Evolutionary conservation across 78 protist species (phyloP), one percentile per base, ranked within the genome.

Genomic region (Tieghemostelium lacteum): DNA sequence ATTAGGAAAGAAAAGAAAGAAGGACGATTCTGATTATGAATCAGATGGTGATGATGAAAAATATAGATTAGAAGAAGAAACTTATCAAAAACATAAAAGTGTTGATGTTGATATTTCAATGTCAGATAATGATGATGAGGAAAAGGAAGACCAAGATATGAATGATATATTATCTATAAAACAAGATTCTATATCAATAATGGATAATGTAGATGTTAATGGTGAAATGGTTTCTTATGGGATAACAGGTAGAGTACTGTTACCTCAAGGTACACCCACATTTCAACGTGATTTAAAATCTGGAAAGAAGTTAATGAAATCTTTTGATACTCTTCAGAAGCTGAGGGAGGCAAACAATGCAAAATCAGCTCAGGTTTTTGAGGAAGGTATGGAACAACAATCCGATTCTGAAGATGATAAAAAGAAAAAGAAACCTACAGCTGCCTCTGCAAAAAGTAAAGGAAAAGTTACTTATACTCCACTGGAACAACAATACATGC

Each of bases 401-500:
- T 60, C 19, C 8, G 80, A 42, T 12, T 58, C 26, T 10, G 86
- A 86, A 12, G 76, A 74, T 33, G 80, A 64, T 2, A 60, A 49
- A 7, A 58, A 86, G 45, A 62, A 70, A 40, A 6, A 22, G 36
- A 33, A 10, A 50, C 49, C 39, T n/a, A 63, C 40, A 75, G 20
- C 86, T 24, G 10, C 71, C 22, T 50, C 62, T 5, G 31, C 33
- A 33, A 10, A 28, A 22, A 45, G 75, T 17, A 64, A 52, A 45
- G 7, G 36, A 16, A 60, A 75, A 24, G 37, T 49, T 10, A 67
- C 86, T 12, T 67, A 73, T 24, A 87, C 96, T 36, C 92, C 96
- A 37, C 49, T 88, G 33, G 94, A 94, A 29, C 85, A 83, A 29
- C 97, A 92, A 73, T 75, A 36, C 19, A 26, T 88, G 3, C 77